Percentiles rank a stretch among this genome's conserved stretches.
Evolutionary conservation across 495 filamentous ascomycete species (phyloP).

Genomic region (Podospora sp.): DNA sequence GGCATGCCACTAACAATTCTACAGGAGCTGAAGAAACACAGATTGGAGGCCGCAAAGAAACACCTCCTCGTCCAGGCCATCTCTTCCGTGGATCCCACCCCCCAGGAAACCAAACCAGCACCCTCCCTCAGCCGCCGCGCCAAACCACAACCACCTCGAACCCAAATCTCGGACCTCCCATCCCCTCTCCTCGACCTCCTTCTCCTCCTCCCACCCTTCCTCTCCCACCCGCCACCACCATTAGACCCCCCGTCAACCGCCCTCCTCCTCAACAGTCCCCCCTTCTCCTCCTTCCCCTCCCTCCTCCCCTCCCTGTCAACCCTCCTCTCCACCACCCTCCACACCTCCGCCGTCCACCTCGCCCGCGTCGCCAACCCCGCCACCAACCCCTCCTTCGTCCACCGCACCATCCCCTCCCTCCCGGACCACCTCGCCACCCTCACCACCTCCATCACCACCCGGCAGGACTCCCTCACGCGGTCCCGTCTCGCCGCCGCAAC

Average conservation of each 20-base stretch:
- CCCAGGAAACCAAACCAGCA: constrained; percentile 24
- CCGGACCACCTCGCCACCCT: constrained; percentile 34
- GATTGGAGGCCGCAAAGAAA: constrained; percentile 43
- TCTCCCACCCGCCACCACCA: constrained; percentile 27
- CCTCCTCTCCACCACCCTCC: constrained; percentile 46
- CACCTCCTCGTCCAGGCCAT: constrained; percentile 47
- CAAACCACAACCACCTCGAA: constrained; percentile 20
- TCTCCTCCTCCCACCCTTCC: constrained; percentile 44
- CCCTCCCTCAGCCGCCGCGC: constrained; percentile 30
- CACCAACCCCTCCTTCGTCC: constrained; percentile 57
- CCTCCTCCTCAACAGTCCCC: constrained; percentile 45
- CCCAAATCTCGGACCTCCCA: constrained; percentile 27
- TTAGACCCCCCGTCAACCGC: constrained; percentile 24
- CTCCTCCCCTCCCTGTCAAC: constrained; percentile 45
- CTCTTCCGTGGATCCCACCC: constrained; percentile 28
- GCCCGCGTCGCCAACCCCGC: constrained; percentile 49
- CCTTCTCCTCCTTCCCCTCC: constrained; percentile 42
- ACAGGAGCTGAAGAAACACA: constrained; percentile 46
- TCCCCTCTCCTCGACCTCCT: constrained; percentile 46
- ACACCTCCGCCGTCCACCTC: constrained; percentile 42
- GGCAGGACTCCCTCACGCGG: constrained; percentile 33
- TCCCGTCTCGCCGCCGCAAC: constrained; percentile 40
- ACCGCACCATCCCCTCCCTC: constrained; percentile 50
- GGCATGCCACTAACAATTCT: background rate
- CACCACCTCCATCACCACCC: constrained; percentile 19